These are phyloP conservation scores for Ambrosia artemisiifolia DNA, from an alignment of 129 eudicot genomes.

Conservation along the genomic window DNA sequence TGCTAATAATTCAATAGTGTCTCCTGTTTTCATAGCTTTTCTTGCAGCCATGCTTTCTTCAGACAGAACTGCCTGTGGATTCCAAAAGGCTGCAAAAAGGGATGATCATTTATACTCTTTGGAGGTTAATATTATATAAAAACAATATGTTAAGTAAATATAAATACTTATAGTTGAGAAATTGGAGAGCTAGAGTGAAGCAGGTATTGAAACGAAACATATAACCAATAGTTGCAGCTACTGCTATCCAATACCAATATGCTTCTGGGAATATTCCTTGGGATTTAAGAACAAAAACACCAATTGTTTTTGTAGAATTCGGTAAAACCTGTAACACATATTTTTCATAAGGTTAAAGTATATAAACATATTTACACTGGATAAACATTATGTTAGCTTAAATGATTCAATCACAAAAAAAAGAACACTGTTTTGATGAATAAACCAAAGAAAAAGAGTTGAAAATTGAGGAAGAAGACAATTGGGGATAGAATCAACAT, in stretches of 20 bases:
- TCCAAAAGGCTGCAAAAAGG: slow-evolving; percentile 64
- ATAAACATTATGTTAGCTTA: neutral
- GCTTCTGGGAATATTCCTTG: slow-evolving; percentile 75
- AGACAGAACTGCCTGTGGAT: slow-evolving; percentile 65
- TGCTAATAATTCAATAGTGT: slow-evolving; percentile 39
- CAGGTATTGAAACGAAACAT: slow-evolving; percentile 59
- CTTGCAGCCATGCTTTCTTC: slow-evolving; percentile 73
- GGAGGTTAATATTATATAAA: neutral
- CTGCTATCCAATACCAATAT: slow-evolving; percentile 83
- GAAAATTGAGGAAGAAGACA: too few relatives aligned
- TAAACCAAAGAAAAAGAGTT: too few relatives aligned
- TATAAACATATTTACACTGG: neutral
- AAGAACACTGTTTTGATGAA: too few relatives aligned
- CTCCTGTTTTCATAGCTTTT: slow-evolving; percentile 37
- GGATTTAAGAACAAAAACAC: slow-evolving; percentile 53
- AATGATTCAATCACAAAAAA: neutral
- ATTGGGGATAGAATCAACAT: too few relatives aligned
- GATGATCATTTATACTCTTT: slow-evolving; percentile 9
- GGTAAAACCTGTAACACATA: slow-evolving; percentile 43
- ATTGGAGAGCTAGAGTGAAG: slow-evolving; percentile 63
- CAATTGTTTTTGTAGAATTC: slow-evolving; percentile 52
- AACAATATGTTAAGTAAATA: slow-evolving; percentile 4
- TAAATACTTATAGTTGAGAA: slow-evolving; percentile 62
- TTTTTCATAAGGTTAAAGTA: slow-evolving; percentile 11
- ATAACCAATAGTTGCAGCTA: slow-evolving; percentile 60